Evolutionary conservation across 768 basidiomycete genomes (phyloP), one percentile per base, ranked within the genome.

Genomic region (Kwoniella botswanensis): DNA sequence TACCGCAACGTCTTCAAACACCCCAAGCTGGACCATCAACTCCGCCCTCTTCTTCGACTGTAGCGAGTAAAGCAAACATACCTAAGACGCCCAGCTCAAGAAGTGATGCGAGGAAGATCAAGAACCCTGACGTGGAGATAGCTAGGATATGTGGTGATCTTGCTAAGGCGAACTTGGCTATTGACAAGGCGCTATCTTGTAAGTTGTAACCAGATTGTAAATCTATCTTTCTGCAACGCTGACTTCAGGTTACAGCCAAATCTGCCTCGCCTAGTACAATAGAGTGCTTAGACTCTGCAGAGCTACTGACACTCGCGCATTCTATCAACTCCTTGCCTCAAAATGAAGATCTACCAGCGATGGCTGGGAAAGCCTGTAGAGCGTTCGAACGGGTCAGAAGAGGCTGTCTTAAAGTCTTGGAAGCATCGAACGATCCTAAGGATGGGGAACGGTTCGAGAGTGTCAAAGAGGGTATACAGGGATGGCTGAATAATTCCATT

Each of bases 311-410:
- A 0, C 35, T 76, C 9, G 55, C 64, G 35, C 61, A 72, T 26
- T 61, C 71, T 11, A 56, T 79, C 42, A 21, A 57, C 3, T 60
- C 53, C 42, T 53, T 76, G 17, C 42, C 17, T 4, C 41, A 65
- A 17, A 29, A 65, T n/a, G 68, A 73, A 7, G 42, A 58, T 4
- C 63, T 57, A 6, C 9, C 24, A 21, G 22, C 54, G n/a, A 62
- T 60, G 18, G 60, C 76, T 11, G 73, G 60, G 22, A 77, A 82
- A 62, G 74, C 72, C 29, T 13, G 58, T 26, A 24, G 81, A 50
- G 70, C 54, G 52, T 42, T 76, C 24, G 79, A 77, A 67, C 56
- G 75, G 35, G 59, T 73, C 44, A 68, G 81, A 22, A 29, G 76
- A 55, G 58, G 67, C 17, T 76, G 71, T 60, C 54, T 68, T 17